These are phyloP conservation scores for Castanea crenata DNA, from an alignment of 306 rosid species.

Conservation along the genomic window DNA sequence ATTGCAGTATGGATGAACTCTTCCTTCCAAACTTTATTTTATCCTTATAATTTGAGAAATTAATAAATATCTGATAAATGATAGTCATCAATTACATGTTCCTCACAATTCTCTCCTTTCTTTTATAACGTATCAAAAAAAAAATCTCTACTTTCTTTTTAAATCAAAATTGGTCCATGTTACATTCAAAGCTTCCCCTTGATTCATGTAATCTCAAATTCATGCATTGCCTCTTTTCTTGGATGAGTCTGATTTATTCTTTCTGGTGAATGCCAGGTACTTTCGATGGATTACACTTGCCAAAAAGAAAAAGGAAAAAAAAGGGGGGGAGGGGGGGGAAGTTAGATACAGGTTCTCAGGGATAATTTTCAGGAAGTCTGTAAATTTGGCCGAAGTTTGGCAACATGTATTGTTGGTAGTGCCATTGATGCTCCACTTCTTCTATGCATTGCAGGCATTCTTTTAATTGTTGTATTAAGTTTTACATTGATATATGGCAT, in stretches of 20 bases:
- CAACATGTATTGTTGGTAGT: constrained; percentile 8
- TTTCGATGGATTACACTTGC: not conserved
- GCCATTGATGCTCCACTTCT: not conserved
- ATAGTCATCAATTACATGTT: no score
- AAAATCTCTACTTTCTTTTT: no score
- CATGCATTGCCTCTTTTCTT: not conserved
- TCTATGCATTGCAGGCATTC: not conserved
- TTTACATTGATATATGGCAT: no score
- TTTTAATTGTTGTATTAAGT: not conserved
- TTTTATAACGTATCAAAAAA: no score
- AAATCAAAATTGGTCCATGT: no score
- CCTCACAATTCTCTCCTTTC: no score
- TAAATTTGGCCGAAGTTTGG: constrained; percentile 12
- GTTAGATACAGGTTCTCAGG: not conserved
- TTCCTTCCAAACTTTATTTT: not conserved
- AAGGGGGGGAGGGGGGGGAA: not conserved
- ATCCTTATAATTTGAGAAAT: not conserved
- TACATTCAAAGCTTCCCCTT: no score
- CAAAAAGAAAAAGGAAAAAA: no score
- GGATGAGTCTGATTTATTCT: constrained; percentile 1
- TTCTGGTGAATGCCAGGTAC: constrained; percentile 4
- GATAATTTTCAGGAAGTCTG: not conserved
- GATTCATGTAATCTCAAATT: not conserved
- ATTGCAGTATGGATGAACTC: not conserved
- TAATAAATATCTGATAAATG: not conserved